These are phyloP conservation scores for Glarea lozoyensis DNA, from an alignment of 495 filamentous ascomycete genomes.

Conservation along the genomic window DNA sequence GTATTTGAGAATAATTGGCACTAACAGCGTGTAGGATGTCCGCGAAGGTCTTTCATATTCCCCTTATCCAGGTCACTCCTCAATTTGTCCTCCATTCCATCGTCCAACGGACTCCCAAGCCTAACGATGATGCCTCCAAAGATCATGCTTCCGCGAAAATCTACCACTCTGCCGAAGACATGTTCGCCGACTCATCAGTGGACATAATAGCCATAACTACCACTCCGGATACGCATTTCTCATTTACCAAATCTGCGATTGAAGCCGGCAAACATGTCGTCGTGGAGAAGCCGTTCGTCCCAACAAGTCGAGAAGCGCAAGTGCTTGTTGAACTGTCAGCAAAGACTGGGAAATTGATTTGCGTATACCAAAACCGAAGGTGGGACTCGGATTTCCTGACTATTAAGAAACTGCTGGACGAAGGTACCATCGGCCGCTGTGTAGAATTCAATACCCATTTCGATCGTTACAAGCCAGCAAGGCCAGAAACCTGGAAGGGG, in stretches of 20 bases:
- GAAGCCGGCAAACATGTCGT: slow-evolving; percentile 74
- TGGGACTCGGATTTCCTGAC: slow-evolving; percentile 83
- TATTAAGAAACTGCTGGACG: slow-evolving; percentile 50
- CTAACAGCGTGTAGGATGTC: slow-evolving; percentile 48
- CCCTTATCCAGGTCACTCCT: slow-evolving; percentile 60
- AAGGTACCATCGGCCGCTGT: slow-evolving; percentile 51
- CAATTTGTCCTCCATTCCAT: slow-evolving; percentile 65
- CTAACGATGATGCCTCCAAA: slow-evolving; percentile 51
- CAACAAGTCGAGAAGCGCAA: slow-evolving; percentile 60
- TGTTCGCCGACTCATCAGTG: slow-evolving; percentile 56
- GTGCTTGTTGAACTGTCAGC: slow-evolving; percentile 58
- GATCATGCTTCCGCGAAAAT: slow-evolving; percentile 61
- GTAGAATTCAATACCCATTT: slow-evolving; percentile 81
- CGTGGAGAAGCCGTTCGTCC: slow-evolving; percentile 85
- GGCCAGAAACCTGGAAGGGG: slow-evolving; percentile 60
- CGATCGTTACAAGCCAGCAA: slow-evolving; percentile 61
- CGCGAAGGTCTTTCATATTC: slow-evolving; percentile 86
- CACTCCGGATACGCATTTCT: slow-evolving; percentile 66
- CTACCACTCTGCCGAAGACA: slow-evolving; percentile 49
- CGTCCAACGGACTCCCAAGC: slow-evolving; percentile 65
- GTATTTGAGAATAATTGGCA: slow-evolving; percentile 6
- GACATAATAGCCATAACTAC: slow-evolving; percentile 71
- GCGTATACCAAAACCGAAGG: slow-evolving; percentile 84
- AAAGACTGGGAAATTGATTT: slow-evolving; percentile 51
- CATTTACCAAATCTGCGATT: slow-evolving; percentile 55